Evolutionary conservation across 192 early-diverging fungal species (phyloP), one percentile per base, ranked within the genome.

Genomic region (Podila minutissima): DNA sequence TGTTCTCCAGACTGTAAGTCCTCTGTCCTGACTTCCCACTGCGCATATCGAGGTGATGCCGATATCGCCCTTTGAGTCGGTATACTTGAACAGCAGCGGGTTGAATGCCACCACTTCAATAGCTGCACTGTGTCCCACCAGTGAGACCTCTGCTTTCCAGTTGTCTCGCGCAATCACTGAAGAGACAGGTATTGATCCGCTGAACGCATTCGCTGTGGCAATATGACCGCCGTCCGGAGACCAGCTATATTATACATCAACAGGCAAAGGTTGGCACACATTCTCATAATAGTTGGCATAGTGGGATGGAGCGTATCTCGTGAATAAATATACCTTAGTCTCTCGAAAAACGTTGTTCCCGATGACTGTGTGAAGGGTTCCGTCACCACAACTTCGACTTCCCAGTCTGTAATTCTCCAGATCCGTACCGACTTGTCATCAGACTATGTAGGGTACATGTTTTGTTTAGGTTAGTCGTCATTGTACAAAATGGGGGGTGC

Each of bases 171-270:
- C 82, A 24, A 99, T 88, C 12, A 98, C 85, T 2, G 97, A 92
- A 0, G 96, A 95, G 17, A 95, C 88, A 35, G 92, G 93, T 57
- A 93, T 86, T 35, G 83, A 82, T 28, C 91, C 92, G 61, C 93
- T 96, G 68, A 93, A 94, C 1, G 95, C 97, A 81, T 97, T 97
- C 24, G 95, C 95, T 19, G 93, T 87, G 2, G 92, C 95, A n/a
- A 99, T 87, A 74, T 90, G 93, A n/a, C 88, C 89, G n/a, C 98
- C 98, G 67, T 97, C 96, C 4, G 98, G 98, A n/a, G 95, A 92
- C 97, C 97, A 99, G 70, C 95, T 12, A 15, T 33, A n/a, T 24
- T 17, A 59, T 26, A n/a, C 63, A 7, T 32, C 24, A 59, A 35
- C 8, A 10, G 38, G 2, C 33, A 38, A 8, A 46, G 24, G 31